Conservation (phyloP, 805 yeast species). For the Saturnispora silvae region DNA sequence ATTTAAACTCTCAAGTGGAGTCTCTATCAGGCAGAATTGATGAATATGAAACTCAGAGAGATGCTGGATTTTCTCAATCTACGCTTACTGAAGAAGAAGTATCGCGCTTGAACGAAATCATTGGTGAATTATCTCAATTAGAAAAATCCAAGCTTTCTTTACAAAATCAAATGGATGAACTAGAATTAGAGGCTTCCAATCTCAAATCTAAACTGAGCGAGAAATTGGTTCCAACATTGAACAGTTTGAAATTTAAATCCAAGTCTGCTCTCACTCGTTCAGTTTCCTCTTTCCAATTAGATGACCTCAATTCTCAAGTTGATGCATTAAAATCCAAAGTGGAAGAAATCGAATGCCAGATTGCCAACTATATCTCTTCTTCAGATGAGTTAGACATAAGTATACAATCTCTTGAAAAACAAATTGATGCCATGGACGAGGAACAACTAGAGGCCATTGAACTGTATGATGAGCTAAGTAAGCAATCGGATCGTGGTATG, state of each 20-base stretch:
- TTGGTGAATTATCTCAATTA: constrained; percentile 25
- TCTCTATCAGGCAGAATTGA: constrained; percentile 29
- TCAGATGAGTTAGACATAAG: constrained; percentile 19
- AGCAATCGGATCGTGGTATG: constrained; percentile 51
- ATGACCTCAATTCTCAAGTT: constrained; percentile 3
- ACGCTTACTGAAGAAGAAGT: constrained; percentile 40
- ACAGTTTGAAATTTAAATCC: constrained; percentile 24
- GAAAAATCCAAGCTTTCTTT: constrained; percentile 33
- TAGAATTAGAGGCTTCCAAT: constrained; percentile 38
- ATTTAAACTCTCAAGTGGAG: constrained; percentile 26
- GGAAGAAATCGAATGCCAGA: constrained; percentile 14
- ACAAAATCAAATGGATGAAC: constrained; percentile 29
- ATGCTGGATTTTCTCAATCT: constrained; percentile 41
- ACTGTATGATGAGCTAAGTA: constrained; percentile 51
- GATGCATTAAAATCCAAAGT: constrained; percentile 3
- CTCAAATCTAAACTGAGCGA: constrained; percentile 49
- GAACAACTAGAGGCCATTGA: constrained; percentile 44
- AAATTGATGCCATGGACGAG: constrained; percentile 41
- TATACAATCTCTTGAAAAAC: constrained; percentile 27
- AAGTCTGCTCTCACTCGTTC: background rate
- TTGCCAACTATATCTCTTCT: constrained; percentile 23
- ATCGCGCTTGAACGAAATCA: constrained; percentile 28
- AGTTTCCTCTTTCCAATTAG: background rate
- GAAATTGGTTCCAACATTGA: constrained; percentile 42
- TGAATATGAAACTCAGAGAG: constrained; percentile 39